phyloP scores from a whole-genome alignment of 768 basidiomycete genomes.

The Tephrocybe sp. region DNA sequence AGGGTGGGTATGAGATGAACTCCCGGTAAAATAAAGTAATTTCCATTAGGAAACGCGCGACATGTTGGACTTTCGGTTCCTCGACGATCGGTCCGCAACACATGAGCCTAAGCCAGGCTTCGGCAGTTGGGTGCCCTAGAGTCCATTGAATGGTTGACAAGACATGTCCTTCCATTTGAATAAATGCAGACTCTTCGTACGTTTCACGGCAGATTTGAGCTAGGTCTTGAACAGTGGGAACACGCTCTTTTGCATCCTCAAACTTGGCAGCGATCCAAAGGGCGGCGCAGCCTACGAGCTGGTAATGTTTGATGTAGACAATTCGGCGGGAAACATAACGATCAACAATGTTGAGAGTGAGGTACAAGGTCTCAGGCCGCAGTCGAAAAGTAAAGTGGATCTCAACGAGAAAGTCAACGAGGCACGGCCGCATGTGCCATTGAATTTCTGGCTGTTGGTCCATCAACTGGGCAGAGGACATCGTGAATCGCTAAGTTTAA shows the following conservation, averaged over 20 bases:
- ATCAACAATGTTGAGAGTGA: conserved; percentile 98
- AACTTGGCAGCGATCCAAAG: conserved; percentile 99
- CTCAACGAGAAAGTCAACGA: conserved; percentile 98
- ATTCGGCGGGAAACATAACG: conserved; percentile 98
- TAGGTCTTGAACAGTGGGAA: conserved; percentile 93
- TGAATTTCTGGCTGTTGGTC: conserved; percentile 98
- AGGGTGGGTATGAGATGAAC: conserved; percentile 83
- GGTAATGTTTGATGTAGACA: conserved; percentile 99
- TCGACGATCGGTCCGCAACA: conserved; percentile 75
- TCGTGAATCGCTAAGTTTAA: conserved; percentile 57
- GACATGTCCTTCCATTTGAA: conserved; percentile 99
- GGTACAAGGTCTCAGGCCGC: conserved; percentile 97
- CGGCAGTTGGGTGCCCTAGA: conserved; percentile 95
- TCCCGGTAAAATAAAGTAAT: conserved; percentile 98
- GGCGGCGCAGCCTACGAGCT: conserved; percentile 97
- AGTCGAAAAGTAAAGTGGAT: conserved; percentile 97
- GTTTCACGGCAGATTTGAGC: conserved; percentile 94
- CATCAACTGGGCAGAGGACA: conserved; percentile 94
- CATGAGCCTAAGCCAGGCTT: conserved; percentile 90
- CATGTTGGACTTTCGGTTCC: conserved; percentile 88
- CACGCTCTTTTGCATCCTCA: conserved; percentile 97
- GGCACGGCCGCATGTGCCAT: conserved; percentile 99
- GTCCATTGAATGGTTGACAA: conserved; percentile 95
- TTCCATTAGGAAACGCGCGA: conserved; percentile 98
- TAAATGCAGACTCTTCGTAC: conserved; percentile 96